Evolutionary conservation across 2,329 filamentous ascomycete genomes (phyloP), one percentile per base, ranked within the genome.

Genomic region (Monilinia vaccinii-corymbosi): DNA sequence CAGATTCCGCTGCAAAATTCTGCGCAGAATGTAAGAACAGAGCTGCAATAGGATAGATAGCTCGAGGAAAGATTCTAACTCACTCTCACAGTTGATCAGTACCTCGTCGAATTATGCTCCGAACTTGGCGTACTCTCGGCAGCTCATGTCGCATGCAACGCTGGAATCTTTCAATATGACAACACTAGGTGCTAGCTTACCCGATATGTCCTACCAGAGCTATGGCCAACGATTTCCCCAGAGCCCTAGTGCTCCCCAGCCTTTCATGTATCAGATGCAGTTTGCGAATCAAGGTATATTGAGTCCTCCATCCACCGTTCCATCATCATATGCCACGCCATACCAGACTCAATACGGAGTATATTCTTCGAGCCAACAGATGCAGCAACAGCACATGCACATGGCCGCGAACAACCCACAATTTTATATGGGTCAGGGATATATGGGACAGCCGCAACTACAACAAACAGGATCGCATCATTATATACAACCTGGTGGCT

Each of bases 281-380:
- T 67, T 62, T 52, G 40, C 58, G 18, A 60, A 58, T 8, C 62
- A 62, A 21, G 53, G 60, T 49, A 45, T 51, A 3, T 61, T 66
- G 51, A 67, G 58, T 25, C 62, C 64, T 36, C 45, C 62, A 11
- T 47, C 60, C 23, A 56, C 44, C 36, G 61, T 61, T 55, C 48
- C 67, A 38, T 50, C 67, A 38, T 60, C 62, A n/a, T 71, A 70
- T 46, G 63, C 64, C 18, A 50, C 65, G 5, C 66, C 64, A 28
- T 71, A 67, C 52, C 69, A 69, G 49, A 56, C 52, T 23, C 67
- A 68, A 53, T 69, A 65, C 28, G 64, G 64, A 31, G 62, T 67
- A 28, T 71, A 71, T 56, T 40, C 62, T 13, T 47, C 62, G 10
- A 64, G 68, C 25, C 60, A 53, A 10, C 52, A 62, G 31, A 61